Evolutionary conservation across 73 alveolate genomes (phyloP).

Genomic region (Effrenium voratum): DNA sequence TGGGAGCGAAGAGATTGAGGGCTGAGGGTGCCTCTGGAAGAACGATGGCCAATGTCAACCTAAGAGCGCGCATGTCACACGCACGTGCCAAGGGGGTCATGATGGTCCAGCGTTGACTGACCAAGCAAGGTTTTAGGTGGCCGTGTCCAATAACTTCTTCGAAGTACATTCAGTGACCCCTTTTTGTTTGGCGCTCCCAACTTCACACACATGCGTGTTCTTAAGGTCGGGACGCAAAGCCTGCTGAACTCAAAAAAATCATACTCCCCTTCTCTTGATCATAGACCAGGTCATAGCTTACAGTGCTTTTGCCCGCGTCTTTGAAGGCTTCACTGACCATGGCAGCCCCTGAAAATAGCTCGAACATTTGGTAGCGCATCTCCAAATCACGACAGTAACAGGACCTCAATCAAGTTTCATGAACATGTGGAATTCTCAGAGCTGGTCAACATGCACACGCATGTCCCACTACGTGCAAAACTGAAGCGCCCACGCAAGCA

Average conservation of each 20-base stretch:
- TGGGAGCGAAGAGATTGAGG: constrained; percentile 37
- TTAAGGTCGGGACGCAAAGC: constrained; percentile 49
- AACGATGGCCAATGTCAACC: constrained; percentile 23
- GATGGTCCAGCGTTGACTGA: background rate
- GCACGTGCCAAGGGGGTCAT: background rate
- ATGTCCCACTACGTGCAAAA: background rate
- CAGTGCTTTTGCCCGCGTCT: background rate
- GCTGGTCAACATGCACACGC: too few species aligned
- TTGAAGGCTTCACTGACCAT: background rate
- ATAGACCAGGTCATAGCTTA: background rate
- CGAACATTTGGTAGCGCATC: constrained; percentile 30
- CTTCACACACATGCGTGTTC: too few species aligned
- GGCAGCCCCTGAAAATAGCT: constrained; percentile 3
- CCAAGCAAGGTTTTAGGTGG: background rate
- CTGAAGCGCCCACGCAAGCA: background rate
- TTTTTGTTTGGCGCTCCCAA: too few species aligned
- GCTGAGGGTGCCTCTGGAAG: background rate
- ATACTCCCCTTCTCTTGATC: background rate
- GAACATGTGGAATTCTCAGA: background rate
- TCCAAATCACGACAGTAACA: background rate
- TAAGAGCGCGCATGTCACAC: background rate
- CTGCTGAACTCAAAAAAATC: background rate
- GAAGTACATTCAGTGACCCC: background rate
- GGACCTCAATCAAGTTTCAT: background rate
- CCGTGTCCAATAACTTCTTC: background rate